Evolutionary conservation across 1,284 basidiomycete species (phyloP).

Genomic region (Irpex rosettiformis): DNA sequence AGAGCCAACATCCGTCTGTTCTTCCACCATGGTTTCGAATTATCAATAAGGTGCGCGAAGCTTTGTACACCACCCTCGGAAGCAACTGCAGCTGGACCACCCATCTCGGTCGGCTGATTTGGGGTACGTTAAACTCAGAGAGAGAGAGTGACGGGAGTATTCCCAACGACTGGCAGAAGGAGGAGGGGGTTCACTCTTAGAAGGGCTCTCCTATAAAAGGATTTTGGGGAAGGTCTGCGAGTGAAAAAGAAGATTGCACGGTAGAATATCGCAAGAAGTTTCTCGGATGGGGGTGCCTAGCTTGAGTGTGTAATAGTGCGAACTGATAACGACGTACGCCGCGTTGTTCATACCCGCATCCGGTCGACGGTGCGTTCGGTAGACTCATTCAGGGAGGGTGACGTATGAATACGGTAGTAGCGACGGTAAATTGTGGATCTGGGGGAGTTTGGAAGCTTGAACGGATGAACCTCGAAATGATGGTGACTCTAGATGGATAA

Average conservation of each 20-base stretch:
- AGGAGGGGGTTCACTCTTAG: not conserved
- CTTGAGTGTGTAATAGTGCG: not conserved
- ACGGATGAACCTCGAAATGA: conserved; percentile 8
- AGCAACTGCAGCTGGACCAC: conserved; percentile 26
- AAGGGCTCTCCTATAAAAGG: not conserved
- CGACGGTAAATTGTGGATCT: conserved; percentile 2
- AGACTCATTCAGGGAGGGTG: not conserved
- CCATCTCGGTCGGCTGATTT: conserved; percentile 16
- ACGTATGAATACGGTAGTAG: not conserved
- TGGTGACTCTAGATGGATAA: not conserved
- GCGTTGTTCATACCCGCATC: not conserved
- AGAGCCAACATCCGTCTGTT: conserved; percentile 43
- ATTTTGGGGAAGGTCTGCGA: not conserved
- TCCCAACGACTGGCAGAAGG: not conserved
- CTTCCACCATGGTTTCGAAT: conserved; percentile 29
- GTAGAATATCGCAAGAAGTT: not conserved
- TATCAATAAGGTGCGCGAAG: conserved; percentile 25
- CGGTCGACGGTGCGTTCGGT: not conserved
- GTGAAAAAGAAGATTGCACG: not conserved
- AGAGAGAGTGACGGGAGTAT: not conserved
- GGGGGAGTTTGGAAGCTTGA: not conserved
- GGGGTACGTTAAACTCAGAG: not conserved
- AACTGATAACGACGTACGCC: not conserved
- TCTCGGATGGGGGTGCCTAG: not conserved
- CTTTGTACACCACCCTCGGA: conserved; percentile 14